These are phyloP conservation scores for Coccomyxa sp. DNA, from an alignment of 139 green algal species.

Conservation along the genomic window DNA sequence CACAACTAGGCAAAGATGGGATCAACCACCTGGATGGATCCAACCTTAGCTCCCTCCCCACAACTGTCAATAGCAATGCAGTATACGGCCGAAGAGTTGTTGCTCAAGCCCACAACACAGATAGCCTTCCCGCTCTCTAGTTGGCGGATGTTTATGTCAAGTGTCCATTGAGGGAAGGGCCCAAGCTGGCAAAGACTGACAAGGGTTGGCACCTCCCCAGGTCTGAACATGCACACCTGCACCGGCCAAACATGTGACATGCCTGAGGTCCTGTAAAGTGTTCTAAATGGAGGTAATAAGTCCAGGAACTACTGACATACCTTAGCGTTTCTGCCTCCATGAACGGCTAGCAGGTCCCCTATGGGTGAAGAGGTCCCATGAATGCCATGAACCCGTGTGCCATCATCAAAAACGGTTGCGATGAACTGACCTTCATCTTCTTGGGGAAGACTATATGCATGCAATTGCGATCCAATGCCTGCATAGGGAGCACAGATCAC, in stretches of 20 bases:
- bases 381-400: neutral
- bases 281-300: neutral
- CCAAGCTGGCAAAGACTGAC: neutral
- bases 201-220: neutral
- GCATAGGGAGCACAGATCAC: neutral
- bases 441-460: neutral
- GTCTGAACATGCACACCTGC: neutral
- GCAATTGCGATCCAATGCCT: slow-evolving; percentile 27
- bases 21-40: neutral
- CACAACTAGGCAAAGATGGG: neutral
- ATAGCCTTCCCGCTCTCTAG: no score
- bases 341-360: neutral
- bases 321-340: neutral
- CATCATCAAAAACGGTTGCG: neutral
- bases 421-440: neutral
- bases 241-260: neutral
- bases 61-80: neutral
- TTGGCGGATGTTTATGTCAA: slow-evolving; percentile 2
- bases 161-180: slow-evolving; percentile 9
- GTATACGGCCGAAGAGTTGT: slow-evolving; percentile 32
- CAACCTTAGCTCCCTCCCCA: no score
- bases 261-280: neutral
- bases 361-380: neutral
- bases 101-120: slow-evolving; percentile 27
- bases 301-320: neutral